Evolutionary conservation across 768 basidiomycete genomes (phyloP).

Genomic region (Mrakia hoshinonis): DNA sequence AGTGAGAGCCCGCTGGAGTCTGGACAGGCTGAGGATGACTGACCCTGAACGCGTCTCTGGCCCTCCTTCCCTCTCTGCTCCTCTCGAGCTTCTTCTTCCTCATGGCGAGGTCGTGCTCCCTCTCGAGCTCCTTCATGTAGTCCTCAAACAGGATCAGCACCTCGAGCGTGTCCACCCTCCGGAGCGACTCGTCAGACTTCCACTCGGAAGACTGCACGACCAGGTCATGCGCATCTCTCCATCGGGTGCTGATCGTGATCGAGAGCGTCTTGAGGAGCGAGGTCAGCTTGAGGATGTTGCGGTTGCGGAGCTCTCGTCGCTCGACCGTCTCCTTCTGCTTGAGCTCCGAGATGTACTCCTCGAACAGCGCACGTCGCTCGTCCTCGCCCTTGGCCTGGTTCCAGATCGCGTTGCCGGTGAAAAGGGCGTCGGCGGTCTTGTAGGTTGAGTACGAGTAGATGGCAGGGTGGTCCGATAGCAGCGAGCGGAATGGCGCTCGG

Average conservation of each 20-base stretch:
- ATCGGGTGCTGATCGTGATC: conserved; percentile 87
- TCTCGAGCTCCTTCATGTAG: conserved; percentile 78
- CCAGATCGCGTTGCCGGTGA: conserved; percentile 85
- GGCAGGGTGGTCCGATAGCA: conserved; percentile 76
- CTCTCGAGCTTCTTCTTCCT: conserved; percentile 72
- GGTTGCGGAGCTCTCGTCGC: conserved; percentile 38
- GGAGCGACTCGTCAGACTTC: conserved; percentile 65
- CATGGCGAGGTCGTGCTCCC: conserved; percentile 83
- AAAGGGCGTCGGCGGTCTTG: conserved; percentile 74
- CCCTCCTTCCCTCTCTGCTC: conserved; percentile 73
- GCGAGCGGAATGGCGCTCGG: conserved; percentile 69
- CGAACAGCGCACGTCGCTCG: conserved; percentile 79
- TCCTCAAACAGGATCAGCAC: conserved; percentile 90
- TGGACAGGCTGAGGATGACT: conserved; percentile 30
- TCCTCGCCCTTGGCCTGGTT: conserved; percentile 70
- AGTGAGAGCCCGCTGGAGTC: not conserved
- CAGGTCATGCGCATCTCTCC: conserved; percentile 72
- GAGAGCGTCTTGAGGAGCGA: conserved; percentile 74
- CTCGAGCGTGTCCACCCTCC: conserved; percentile 77
- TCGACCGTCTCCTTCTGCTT: conserved; percentile 72
- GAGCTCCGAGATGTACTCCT: conserved; percentile 79
- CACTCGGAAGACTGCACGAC: conserved; percentile 71
- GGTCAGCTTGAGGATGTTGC: conserved; percentile 75
- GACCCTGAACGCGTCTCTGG: conserved; percentile 83
- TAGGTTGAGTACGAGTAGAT: conserved; percentile 90